Evolutionary conservation across 306 rosid genomes (phyloP).

Genomic region (Ormosia semicastrata): DNA sequence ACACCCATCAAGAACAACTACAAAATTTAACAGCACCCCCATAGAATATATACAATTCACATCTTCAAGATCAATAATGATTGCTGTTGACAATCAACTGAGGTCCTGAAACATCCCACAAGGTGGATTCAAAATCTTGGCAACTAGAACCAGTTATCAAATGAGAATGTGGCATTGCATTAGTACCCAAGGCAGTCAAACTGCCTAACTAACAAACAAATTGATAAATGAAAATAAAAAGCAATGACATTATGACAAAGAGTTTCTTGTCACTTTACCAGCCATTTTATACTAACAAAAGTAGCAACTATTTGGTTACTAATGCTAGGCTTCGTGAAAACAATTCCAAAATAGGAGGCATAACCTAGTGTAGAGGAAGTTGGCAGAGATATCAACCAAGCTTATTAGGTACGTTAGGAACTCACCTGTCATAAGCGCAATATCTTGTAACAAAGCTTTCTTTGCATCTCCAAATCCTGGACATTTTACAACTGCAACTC

Average conservation of each 20-base stretch:
- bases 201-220: not conserved
- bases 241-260: not conserved
- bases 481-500: conserved; percentile 87
- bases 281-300: conserved; percentile 3
- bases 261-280: not conserved
- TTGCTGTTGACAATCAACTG: not conserved
- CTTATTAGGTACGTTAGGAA: conserved; percentile 7
- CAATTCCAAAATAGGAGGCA: conserved; percentile 2
- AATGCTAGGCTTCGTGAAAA: not conserved
- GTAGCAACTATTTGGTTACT: not conserved
- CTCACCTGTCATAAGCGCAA: conserved; percentile 94
- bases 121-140: not conserved
- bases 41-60: not conserved
- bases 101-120: conserved; percentile 5
- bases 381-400: conserved; percentile 15
- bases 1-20: not conserved
- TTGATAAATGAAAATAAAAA: conserved; percentile 14
- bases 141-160: not conserved
- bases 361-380: conserved; percentile 26
- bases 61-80: not conserved
- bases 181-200: conserved; percentile 7
- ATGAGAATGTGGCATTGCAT: conserved; percentile 10
- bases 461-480: conserved; percentile 83
- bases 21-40: not conserved
- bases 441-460: conserved; percentile 88